Conservation (phyloP, 129 eudicot genomes). For the Flaveria trinervia region DNA sequence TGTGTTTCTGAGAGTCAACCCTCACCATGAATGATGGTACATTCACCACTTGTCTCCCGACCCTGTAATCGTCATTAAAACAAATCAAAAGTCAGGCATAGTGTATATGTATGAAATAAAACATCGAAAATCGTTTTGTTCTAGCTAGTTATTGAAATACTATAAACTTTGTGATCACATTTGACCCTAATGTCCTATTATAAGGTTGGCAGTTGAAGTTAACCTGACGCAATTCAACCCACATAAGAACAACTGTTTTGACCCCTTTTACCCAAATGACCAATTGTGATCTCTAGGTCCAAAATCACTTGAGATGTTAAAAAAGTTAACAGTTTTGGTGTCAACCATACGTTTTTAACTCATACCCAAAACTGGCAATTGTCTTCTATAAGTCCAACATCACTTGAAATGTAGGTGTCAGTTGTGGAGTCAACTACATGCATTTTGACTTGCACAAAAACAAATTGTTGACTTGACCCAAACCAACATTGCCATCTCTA, state of each 20-base stretch:
- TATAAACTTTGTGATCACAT: neutral
- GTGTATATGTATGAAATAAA: neutral
- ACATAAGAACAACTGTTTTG: neutral
- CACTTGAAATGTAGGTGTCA: too few relatives aligned
- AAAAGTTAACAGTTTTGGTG: too few relatives aligned
- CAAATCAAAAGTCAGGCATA: neutral
- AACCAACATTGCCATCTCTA: too few relatives aligned
- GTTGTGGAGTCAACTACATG: too few relatives aligned
- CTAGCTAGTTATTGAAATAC: neutral
- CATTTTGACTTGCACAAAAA: too few relatives aligned
- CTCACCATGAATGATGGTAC: conserved; percentile 74
- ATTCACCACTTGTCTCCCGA: conserved; percentile 78
- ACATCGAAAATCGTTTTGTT: neutral
- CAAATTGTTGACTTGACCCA: too few relatives aligned
- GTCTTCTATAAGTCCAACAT: too few relatives aligned
- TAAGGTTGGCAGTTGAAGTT: too few relatives aligned
- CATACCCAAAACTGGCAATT: too few relatives aligned
- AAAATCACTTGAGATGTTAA: neutral
- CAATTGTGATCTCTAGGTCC: neutral
- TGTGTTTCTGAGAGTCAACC: conserved; percentile 68
- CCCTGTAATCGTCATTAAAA: conserved; percentile 33
- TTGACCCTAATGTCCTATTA: neutral
- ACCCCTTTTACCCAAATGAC: neutral
- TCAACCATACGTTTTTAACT: too few relatives aligned
- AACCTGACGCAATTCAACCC: too few relatives aligned